Conservation (phyloP, 1,139 yeast species). For the Eremothecium cymbalariae region DNA sequence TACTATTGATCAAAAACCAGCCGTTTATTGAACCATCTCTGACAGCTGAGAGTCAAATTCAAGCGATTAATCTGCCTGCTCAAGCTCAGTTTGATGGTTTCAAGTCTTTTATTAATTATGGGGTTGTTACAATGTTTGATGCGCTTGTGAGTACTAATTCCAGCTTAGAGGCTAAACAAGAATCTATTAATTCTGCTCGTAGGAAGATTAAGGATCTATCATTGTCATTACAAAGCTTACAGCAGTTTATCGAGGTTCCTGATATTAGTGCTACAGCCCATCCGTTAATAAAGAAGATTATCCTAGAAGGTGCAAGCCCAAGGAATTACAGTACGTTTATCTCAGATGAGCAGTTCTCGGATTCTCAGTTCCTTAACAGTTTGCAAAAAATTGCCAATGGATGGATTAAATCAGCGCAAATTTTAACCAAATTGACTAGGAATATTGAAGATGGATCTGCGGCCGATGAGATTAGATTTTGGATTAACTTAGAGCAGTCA, state of each 20-base stretch:
- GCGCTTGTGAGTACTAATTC: constrained; percentile 28
- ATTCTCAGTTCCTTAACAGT: constrained; percentile 52
- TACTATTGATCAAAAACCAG: constrained; percentile 14
- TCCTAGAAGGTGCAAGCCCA: constrained; percentile 32
- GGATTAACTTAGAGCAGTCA: constrained; percentile 68
- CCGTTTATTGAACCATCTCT: constrained; percentile 9
- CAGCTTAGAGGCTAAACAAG: constrained; percentile 20
- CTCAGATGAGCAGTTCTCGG: constrained; percentile 36
- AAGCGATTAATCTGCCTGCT: constrained; percentile 14
- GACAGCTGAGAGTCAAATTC: constrained; percentile 23
- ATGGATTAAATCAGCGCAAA: constrained; percentile 64
- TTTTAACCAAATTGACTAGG: constrained; percentile 45
- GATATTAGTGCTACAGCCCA: constrained; percentile 49
- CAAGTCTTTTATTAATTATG: constrained; percentile 49
- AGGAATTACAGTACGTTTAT: constrained; percentile 30
- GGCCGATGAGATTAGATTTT: constrained; percentile 65
- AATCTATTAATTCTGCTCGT: constrained; percentile 40
- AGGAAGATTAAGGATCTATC: constrained; percentile 66
- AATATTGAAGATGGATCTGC: constrained; percentile 54
- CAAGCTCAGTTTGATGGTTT: constrained; percentile 41
- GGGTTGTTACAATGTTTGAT: constrained; percentile 48
- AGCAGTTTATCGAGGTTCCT: constrained; percentile 63
- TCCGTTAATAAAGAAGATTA: constrained; percentile 40
- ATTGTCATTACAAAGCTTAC: constrained; percentile 58
- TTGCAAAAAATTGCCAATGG: constrained; percentile 59